A percentile compares a stretch with the other conserved stretches of the same genome.
These are phyloP conservation scores for Backusella morwellensis DNA, from an alignment of 192 early-diverging fungal genomes.

Conservation along the genomic window DNA sequence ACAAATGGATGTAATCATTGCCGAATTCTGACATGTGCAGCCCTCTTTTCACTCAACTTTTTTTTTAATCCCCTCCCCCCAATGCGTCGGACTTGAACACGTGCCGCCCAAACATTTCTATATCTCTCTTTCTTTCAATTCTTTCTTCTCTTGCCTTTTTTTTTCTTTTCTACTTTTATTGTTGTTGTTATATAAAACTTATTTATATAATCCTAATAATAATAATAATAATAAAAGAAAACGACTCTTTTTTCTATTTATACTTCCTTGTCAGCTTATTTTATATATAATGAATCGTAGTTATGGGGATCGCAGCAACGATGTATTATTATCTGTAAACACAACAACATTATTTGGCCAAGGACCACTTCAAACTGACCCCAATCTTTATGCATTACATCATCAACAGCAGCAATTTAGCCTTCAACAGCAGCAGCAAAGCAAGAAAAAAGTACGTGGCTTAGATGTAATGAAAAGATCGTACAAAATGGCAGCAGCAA, in stretches of 20 bases:
- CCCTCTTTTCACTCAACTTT: background rate
- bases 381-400: conserved; percentile 7
- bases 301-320: background rate
- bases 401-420: background rate
- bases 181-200: background rate
- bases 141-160: background rate
- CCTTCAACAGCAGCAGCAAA: background rate
- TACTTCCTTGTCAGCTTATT: background rate
- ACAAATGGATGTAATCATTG: conserved; percentile 1
- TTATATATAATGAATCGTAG: conserved; percentile 3
- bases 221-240: background rate
- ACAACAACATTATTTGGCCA: background rate
- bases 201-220: background rate
- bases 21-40: conserved; percentile 4
- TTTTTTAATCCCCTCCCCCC: background rate
- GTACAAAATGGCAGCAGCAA: conserved; percentile 2
- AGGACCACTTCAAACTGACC: conserved; percentile 4
- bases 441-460: background rate
- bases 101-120: background rate
- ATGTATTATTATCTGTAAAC: conserved; percentile 8
- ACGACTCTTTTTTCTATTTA: background rate
- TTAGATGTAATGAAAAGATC: background rate
- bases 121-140: background rate
- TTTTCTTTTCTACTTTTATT: background rate
- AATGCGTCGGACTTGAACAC: background rate